A percentile compares a stretch with the other conserved stretches of the same genome.
Evolutionary conservation across 2,329 filamentous ascomycete genomes (phyloP).

Genomic region (Penicillium sp.): DNA sequence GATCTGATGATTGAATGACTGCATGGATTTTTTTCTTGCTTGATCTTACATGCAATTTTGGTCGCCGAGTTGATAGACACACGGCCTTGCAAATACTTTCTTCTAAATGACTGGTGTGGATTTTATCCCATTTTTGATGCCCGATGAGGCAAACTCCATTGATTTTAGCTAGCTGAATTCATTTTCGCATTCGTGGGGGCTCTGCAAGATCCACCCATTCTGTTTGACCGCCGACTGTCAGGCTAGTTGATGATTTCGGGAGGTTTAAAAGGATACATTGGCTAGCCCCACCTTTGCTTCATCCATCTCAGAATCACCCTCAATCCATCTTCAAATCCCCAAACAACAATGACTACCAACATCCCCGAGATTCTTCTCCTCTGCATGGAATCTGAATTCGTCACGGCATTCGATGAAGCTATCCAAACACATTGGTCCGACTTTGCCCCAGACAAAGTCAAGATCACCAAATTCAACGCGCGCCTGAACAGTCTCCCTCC

Average conservation of each 20-base stretch:
- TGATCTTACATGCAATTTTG: background rate
- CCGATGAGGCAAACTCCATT: background rate
- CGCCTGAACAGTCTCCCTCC: constrained; percentile 48
- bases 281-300: background rate
- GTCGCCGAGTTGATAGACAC: background rate
- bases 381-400: constrained; percentile 49
- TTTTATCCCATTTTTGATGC: background rate
- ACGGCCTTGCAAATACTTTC: background rate
- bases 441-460: constrained; percentile 40
- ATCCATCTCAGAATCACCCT: background rate
- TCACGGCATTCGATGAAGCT: constrained; percentile 50
- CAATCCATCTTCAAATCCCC: background rate
- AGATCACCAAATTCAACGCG: constrained; percentile 43
- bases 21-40: background rate
- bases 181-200: background rate
- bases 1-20: constrained; percentile 1
- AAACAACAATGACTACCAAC: constrained; percentile 34
- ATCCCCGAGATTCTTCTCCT: constrained; percentile 53
- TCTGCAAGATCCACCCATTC: background rate
- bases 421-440: constrained; percentile 40
- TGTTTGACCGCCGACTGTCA: too few species aligned
- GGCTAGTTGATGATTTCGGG: too few species aligned
- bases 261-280: background rate
- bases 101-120: too few species aligned
- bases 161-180: background rate